A percentile compares a stretch with the other conserved stretches of the same genome.
Conservation (phyloP, 129 eudicot genomes). For the Pseudognaphalium luteoalbum region DNA sequence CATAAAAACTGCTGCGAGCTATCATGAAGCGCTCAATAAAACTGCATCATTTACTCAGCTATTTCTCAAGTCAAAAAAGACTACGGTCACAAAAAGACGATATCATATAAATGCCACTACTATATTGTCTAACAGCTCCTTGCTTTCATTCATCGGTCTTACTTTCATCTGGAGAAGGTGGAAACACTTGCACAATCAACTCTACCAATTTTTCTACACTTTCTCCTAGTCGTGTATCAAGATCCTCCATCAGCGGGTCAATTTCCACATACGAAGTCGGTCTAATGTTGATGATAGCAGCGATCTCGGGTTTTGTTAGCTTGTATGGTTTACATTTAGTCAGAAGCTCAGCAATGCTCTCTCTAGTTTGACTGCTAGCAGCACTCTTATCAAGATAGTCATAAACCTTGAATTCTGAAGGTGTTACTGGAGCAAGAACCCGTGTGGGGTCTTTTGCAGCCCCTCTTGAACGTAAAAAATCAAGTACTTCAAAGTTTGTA, state of each 20-base stretch:
- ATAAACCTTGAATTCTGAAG: constrained; percentile 75
- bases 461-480: constrained; percentile 69
- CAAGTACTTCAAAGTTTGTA: constrained; percentile 76
- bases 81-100: not conserved
- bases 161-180: constrained; percentile 39
- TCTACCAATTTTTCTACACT: constrained; percentile 46
- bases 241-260: constrained; percentile 43
- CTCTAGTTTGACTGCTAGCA: constrained; percentile 61
- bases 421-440: constrained; percentile 57
- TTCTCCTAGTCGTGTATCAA: constrained; percentile 50
- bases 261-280: constrained; percentile 67
- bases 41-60: not conserved
- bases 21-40: not conserved
- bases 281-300: constrained; percentile 58
- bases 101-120: no score
- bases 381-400: constrained; percentile 59
- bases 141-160: constrained; percentile 40
- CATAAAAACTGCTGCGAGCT: no score
- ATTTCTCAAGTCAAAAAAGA: not conserved
- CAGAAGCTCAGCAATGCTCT: constrained; percentile 42
- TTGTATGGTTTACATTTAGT: constrained; percentile 48
- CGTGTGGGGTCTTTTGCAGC: constrained; percentile 75
- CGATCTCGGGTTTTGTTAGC: constrained; percentile 60
- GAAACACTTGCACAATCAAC: constrained; percentile 47
- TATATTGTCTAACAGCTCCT: not conserved